Evolutionary conservation across 495 filamentous ascomycete species (phyloP), one percentile per base, ranked within the genome.

Genomic region (Penicillium canariense): DNA sequence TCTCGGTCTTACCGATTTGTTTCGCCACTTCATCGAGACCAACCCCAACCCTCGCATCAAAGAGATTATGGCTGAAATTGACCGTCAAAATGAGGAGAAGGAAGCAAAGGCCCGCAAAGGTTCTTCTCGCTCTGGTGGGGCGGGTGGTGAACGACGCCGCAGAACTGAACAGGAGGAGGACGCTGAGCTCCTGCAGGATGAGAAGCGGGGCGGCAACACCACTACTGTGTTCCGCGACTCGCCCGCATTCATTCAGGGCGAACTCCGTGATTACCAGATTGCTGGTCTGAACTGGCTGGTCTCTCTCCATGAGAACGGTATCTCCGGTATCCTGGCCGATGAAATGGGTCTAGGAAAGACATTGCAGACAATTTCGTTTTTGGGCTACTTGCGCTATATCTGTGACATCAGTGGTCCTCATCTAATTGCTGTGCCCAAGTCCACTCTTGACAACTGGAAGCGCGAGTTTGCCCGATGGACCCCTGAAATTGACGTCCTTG

Each of bases 281-380:
- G 87, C 88, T 12, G 94, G 94, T 49, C 68, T 98, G 56, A 98
- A 98, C 64, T 98, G 94, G 94, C 83, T 98, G n/a, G 90, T 97
- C 54, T 96, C 92, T 2, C 80, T 98, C 10, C 94, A 98, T 65
- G 94, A 97, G 72, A 98, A 98, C 65, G 94, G 94, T 72, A 98
- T 98, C 60, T 97, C 93, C 22, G 94, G 94, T 48, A 98, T 98
- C 54, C 73, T 98, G 51, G 94, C 94, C 49, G 94, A 98, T 68
- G 94, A 98, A 73, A 97, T 97, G 92, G 92, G 92, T 63, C 72
- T 97, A 25, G 92, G 92, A 43, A 97, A 97, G 76, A 97, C 92
- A 2, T 70, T 97, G 43, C 92, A 97, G 74, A 97, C 92, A 0
- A 86, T 86, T 34, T 75, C 84, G n/a, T 97, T 97, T 73, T 73